phyloP scores from a whole-genome alignment of 2,329 filamentous ascomycete genomes.

The Colletotrichum tropicale region DNA sequence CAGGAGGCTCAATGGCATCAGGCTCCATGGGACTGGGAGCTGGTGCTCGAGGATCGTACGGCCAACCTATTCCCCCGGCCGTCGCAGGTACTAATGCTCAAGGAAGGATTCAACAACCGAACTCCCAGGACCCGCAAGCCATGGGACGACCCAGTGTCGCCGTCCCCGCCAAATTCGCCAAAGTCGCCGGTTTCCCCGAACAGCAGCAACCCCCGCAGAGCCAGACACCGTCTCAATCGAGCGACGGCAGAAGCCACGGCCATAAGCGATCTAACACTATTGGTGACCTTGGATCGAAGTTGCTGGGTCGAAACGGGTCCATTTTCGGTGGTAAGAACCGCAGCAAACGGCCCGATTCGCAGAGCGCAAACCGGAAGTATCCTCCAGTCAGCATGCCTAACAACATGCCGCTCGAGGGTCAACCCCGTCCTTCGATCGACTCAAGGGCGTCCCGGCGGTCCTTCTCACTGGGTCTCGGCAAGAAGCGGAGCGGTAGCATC shows the following conservation, averaged over 20 bases:
- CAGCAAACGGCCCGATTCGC: slow-evolving; percentile 50
- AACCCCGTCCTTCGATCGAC: slow-evolving; percentile 70
- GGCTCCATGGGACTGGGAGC: slow-evolving; percentile 65
- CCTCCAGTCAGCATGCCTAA: slow-evolving; percentile 92
- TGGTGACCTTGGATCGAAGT: slow-evolving; percentile 80
- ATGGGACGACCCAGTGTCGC: slow-evolving; percentile 67
- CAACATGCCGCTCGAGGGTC: slow-evolving; percentile 64
- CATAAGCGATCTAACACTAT: slow-evolving; percentile 78
- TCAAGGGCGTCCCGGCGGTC: slow-evolving; percentile 71
- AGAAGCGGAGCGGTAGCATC: slow-evolving; percentile 74
- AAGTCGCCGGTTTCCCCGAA: slow-evolving; percentile 63
- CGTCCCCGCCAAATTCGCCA: slow-evolving; percentile 63
- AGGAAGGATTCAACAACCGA: slow-evolving; percentile 86
- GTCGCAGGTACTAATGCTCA: slow-evolving; percentile 89
- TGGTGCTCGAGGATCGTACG: slow-evolving; percentile 73
- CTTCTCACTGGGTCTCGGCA: slow-evolving; percentile 71
- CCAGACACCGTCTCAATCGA: slow-evolving; percentile 18
- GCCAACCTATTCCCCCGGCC: slow-evolving; percentile 84
- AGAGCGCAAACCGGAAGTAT: slow-evolving; percentile 65
- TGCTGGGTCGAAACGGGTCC: slow-evolving; percentile 84
- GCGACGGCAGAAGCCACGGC: slow-evolving; percentile 45
- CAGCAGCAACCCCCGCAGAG: slow-evolving; percentile 41
- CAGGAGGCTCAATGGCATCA: slow-evolving; percentile 80
- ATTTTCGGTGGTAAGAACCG: slow-evolving; percentile 71
- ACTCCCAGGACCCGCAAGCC: slow-evolving; percentile 74